phyloP scores from a whole-genome alignment of 176 grass and related monocot species.

The Rhipidocladum racemiflorum region DNA sequence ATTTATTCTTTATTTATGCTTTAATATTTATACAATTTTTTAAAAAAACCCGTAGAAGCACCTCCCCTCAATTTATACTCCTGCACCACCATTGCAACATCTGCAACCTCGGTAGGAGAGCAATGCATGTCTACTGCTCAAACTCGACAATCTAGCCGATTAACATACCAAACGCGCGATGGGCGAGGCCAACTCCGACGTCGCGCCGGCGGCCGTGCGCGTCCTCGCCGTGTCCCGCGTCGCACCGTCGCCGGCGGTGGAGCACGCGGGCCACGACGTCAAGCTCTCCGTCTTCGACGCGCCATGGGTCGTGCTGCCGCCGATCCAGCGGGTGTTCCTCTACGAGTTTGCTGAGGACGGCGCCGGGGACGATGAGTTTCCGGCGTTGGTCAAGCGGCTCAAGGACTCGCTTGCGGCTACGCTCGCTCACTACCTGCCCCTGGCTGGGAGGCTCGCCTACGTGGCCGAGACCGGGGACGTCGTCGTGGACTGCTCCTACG shows the following conservation, averaged over 20 bases:
- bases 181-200: slow-evolving; percentile 18
- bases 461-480: not conserved
- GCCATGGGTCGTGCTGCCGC: slow-evolving; percentile 33
- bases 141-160: not conserved
- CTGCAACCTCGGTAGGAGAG: too few relatives aligned
- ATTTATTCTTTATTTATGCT: too few relatives aligned
- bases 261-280: not conserved
- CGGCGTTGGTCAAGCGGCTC: not conserved
- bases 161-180: not conserved
- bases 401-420: slow-evolving; percentile 15
- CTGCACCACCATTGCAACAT: too few relatives aligned
- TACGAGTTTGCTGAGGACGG: not conserved
- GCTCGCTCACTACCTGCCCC: slow-evolving; percentile 14
- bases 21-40: too few relatives aligned
- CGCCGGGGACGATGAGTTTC: not conserved
- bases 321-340: slow-evolving; percentile 39
- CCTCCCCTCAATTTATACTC: too few relatives aligned
- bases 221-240: slow-evolving; percentile 27
- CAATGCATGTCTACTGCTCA: too few relatives aligned
- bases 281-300: slow-evolving; percentile 44
- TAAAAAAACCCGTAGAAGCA: too few relatives aligned
- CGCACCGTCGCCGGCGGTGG: not conserved
- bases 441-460: slow-evolving; percentile 15
- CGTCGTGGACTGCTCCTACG: slow-evolving; percentile 14
- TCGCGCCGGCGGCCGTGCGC: not conserved